Evolutionary conservation across 78 protist genomes (phyloP), one percentile per base, ranked within the genome.

Genomic region (Cavenderia fasciculata): DNA sequence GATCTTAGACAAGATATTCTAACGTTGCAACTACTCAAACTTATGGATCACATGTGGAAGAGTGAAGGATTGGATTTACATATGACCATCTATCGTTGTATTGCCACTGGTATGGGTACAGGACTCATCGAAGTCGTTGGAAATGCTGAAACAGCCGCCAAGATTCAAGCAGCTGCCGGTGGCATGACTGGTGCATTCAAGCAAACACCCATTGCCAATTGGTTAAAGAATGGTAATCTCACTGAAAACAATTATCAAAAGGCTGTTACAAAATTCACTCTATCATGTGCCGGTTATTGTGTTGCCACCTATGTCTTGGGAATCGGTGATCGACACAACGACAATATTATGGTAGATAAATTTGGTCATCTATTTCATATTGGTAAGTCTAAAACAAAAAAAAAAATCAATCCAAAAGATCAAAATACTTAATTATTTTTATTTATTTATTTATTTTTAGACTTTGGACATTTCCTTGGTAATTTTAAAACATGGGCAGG

Each of bases 261-360:
- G 34, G 94, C 95, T 38, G 87, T 86, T 12, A 29, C 85, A 33
- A 94, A 92, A 59, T 98, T 96, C 63, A 65, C 91, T 18, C 33
- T 71, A 19, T 93, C 97, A 6, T 86, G 95, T 10, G 98, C 99
- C 0, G 98, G 96, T 16, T 97, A 97, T 84, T 96, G 98, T 94
- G 98, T 97, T 16, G 99, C 99, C 10, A 98, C 99, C 19, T 98
- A 96, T 87, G 98, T 97, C 4, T 86, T 98, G 57, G 99, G 99
- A 41, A 97, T 98, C 29, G 99, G 99, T 41, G 99, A 98, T 61
- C 72, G 99, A 25, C 99, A 98, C 85, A 95, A 94, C 49, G 99
- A 98, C 95, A 98, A 98, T 92, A 87, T 87, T 31, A 92, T 92
- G 92, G 18, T 94, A 41, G 92, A 92, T 2, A 84, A 54, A 43